Conservation (phyloP, 805 yeast genomes). For the Dipodascus albidus region DNA sequence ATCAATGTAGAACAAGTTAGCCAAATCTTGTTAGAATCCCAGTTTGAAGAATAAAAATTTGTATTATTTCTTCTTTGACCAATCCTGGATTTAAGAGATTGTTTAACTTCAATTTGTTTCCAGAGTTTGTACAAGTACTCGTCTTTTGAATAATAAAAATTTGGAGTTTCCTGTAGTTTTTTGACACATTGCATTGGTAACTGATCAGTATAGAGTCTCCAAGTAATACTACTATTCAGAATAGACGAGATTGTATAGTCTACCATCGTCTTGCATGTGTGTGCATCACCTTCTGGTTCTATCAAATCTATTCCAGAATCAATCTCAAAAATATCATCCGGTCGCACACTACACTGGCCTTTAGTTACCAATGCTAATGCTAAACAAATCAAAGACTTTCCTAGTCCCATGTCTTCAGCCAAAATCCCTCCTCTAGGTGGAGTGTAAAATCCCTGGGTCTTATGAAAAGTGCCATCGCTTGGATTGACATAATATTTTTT, state of each 20-base stretch:
- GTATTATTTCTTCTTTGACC: neutral
- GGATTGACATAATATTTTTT: neutral
- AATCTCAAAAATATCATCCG: neutral
- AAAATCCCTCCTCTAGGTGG: constrained; percentile 41
- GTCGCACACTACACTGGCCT: constrained; percentile 25
- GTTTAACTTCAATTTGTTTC: constrained; percentile 15
- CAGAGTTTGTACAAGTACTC: constrained; percentile 14
- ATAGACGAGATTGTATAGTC: constrained; percentile 35
- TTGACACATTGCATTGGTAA: constrained; percentile 35
- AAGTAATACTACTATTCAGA: constrained; percentile 40
- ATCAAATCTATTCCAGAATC: constrained; percentile 9
- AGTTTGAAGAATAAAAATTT: neutral
- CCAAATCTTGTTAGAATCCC: constrained; percentile 18
- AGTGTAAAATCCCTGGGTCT: constrained; percentile 3
- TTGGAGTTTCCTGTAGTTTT: constrained; percentile 31
- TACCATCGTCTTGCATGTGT: constrained; percentile 16
- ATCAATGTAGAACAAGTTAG: constrained; percentile 45
- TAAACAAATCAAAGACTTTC: constrained; percentile 50
- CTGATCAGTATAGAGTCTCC: constrained; percentile 37
- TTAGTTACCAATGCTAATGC: constrained; percentile 46
- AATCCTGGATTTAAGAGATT: constrained; percentile 19
- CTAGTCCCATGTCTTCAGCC: constrained; percentile 62
- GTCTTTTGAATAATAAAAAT: constrained; percentile 30
- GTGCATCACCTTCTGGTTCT: constrained; percentile 32
- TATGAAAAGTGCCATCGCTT: constrained; percentile 1